Percentiles rank a stretch among this genome's conserved stretches.
phyloP scores from a whole-genome alignment of 345 rosid species.

The Gossypium raimondii region DNA sequence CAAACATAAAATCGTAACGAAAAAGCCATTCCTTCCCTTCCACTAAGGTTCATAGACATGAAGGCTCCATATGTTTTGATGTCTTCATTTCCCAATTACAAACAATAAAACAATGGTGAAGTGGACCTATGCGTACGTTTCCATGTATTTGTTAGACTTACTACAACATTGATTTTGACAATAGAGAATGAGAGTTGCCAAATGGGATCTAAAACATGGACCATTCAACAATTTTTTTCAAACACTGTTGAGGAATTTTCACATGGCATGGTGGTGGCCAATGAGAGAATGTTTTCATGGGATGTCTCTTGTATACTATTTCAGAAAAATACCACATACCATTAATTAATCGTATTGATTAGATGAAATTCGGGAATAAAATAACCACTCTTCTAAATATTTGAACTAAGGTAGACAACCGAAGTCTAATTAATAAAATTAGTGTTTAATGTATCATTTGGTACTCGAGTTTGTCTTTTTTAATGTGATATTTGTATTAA shows the following conservation, averaged over 20 bases:
- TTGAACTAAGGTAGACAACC: too few species aligned
- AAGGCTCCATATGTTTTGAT: neutral
- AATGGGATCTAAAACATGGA: neutral
- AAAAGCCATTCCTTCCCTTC: too few species aligned
- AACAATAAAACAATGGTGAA: neutral
- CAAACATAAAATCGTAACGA: too few species aligned
- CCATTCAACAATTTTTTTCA: neutral
- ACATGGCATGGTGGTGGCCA: constrained; percentile 3
- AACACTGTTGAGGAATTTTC: neutral
- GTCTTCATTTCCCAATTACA: neutral
- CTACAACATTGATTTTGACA: neutral
- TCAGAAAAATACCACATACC: too few species aligned
- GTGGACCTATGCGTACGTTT: neutral
- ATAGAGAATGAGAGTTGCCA: neutral
- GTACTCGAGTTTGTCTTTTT: too few species aligned
- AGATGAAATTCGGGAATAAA: too few species aligned
- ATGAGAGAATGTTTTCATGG: neutral
- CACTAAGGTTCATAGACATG: neutral
- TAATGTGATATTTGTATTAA: fast-evolving
- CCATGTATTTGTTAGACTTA: neutral
- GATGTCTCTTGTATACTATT: neutral
- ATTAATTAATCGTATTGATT: too few species aligned
- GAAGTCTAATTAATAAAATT: too few species aligned
- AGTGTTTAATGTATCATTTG: too few species aligned
- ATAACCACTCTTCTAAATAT: too few species aligned